phyloP scores from a whole-genome alignment of 805 yeast species.

The Groenewaldozyma tartarivorans region DNA sequence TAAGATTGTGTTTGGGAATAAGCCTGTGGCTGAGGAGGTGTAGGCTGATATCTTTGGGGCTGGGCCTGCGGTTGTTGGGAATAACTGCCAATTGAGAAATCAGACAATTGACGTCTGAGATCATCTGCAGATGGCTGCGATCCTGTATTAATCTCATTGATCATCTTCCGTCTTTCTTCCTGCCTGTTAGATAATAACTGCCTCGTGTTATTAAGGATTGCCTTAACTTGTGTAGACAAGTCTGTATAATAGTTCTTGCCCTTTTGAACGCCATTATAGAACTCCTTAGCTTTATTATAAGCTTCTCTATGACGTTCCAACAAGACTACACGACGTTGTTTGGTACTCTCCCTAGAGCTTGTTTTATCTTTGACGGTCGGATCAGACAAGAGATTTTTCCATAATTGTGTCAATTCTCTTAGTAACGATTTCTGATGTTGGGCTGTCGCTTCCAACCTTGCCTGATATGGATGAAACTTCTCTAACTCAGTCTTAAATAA shows the following conservation, averaged over 20 bases:
- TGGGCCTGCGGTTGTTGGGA: neutral
- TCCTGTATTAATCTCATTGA: neutral
- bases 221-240: slow-evolving; percentile 18
- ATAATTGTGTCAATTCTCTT: slow-evolving; percentile 36
- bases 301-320: slow-evolving; percentile 40
- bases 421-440: slow-evolving; percentile 51
- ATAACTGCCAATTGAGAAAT: slow-evolving; percentile 6
- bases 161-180: slow-evolving; percentile 12
- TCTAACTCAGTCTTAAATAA: slow-evolving; percentile 63
- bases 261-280: slow-evolving; percentile 46
- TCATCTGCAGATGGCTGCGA: slow-evolving; percentile 9
- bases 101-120: slow-evolving; percentile 11
- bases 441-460: slow-evolving; percentile 59
- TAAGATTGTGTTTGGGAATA: no score
- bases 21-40: slow-evolving; percentile 1
- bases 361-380: slow-evolving; percentile 37
- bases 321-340: slow-evolving; percentile 27
- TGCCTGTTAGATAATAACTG: slow-evolving; percentile 14
- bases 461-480: slow-evolving; percentile 63
- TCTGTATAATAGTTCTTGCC: slow-evolving; percentile 59
- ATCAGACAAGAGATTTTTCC: slow-evolving; percentile 37
- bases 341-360: slow-evolving; percentile 27
- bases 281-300: slow-evolving; percentile 48
- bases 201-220: slow-evolving; percentile 13
- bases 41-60: slow-evolving; percentile 5